These are phyloP conservation scores for Trichoderma lentiforme DNA, from an alignment of 2,329 filamentous ascomycete genomes.

Conservation along the genomic window DNA sequence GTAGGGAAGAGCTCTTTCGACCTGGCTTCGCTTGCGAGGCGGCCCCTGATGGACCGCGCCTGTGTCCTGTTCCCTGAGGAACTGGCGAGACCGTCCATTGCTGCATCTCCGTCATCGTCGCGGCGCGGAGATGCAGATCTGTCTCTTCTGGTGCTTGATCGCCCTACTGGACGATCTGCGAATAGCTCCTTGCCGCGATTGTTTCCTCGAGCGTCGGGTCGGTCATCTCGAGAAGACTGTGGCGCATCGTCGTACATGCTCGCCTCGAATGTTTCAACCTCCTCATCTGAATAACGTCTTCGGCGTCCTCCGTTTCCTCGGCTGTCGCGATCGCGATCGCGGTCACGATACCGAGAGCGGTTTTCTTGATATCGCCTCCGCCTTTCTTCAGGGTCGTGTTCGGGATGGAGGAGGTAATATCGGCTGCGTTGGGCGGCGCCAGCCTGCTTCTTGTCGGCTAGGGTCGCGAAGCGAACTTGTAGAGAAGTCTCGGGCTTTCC, in stretches of 20 bases:
- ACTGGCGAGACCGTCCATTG: constrained; percentile 33
- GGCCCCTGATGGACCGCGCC: constrained; percentile 35
- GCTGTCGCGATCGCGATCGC: constrained; percentile 18
- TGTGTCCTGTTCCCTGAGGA: constrained; percentile 34
- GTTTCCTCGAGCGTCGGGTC: constrained; percentile 28
- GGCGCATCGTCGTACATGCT: constrained; percentile 78
- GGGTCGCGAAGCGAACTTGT: constrained; percentile 69
- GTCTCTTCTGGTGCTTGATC: constrained; percentile 29
- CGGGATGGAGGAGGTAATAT: constrained; percentile 89
- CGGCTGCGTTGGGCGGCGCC: constrained; percentile 78
- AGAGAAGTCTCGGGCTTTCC: constrained; percentile 67
- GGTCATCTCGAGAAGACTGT: constrained; percentile 28
- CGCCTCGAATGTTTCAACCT: constrained; percentile 61
- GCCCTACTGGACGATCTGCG: constrained; percentile 36
- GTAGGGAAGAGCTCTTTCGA: constrained; percentile 41
- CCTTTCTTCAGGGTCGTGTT: constrained; percentile 77
- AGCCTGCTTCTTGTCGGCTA: constrained; percentile 73
- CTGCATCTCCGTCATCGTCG: constrained; percentile 41
- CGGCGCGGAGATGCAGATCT: constrained; percentile 53
- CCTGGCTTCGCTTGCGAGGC: constrained; percentile 30
- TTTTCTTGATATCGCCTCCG: constrained; percentile 55
- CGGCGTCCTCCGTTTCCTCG: constrained; percentile 31
- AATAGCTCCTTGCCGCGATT: constrained; percentile 64
- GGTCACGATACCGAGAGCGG: constrained; percentile 61
- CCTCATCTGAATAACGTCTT: constrained; percentile 45